Percentiles rank a stretch among this genome's conserved stretches.
phyloP scores from a whole-genome alignment of 148 eudicot genomes.

The Silene latifolia region DNA sequence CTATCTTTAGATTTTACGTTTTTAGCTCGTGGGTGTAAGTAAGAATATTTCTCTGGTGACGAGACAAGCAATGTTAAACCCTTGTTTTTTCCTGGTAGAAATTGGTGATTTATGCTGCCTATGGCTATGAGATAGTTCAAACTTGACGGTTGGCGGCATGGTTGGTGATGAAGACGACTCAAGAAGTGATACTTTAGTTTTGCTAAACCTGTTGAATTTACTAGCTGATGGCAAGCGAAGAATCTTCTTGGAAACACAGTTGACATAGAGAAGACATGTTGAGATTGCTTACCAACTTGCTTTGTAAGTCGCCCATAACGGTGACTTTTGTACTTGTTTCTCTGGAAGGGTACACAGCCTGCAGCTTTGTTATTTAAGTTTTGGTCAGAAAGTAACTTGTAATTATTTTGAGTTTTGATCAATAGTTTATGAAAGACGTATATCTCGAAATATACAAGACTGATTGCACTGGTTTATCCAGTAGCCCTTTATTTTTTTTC shows the following conservation, averaged over 20 bases:
- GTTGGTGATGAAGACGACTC: constrained; percentile 17
- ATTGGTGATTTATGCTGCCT: constrained; percentile 13
- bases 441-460: not conserved
- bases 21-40: constrained; percentile 32
- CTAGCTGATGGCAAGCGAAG: constrained; percentile 28
- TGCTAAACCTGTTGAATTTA: constrained; percentile 1
- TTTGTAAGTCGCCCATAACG: constrained; percentile 12
- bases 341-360: too few species aligned
- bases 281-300: constrained; percentile 23
- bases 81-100: constrained; percentile 9
- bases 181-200: too few species aligned
- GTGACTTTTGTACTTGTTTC: constrained; percentile 17
- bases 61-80: constrained; percentile 9
- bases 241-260: constrained; percentile 33
- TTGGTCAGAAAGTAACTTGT: constrained; percentile 23
- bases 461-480: not conserved
- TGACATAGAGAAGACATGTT: constrained; percentile 27
- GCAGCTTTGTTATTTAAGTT: constrained; percentile 43
- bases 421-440: constrained; percentile 1
- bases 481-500: too few species aligned
- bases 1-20: constrained; percentile 24
- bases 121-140: constrained; percentile 11
- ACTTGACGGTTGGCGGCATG: not conserved
- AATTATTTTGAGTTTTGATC: not conserved
- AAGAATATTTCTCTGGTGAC: constrained; percentile 13